Conservation (phyloP, 2,329 filamentous ascomycete species). For the Colletotrichum lupini region DNA sequence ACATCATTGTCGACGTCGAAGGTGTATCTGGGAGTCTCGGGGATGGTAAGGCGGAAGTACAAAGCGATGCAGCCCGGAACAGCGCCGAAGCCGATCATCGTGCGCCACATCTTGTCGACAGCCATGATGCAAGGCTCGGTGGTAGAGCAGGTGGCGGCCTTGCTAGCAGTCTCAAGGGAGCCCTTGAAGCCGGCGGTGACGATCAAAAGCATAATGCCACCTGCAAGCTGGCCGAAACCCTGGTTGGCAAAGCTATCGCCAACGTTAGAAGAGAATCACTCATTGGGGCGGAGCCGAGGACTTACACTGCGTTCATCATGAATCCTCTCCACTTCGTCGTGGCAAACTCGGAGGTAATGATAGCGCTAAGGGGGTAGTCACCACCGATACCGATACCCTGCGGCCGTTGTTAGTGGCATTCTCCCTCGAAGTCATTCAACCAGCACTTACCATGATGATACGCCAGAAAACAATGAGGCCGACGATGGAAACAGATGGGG, state of each 20-base stretch:
- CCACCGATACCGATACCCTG: constrained; percentile 59
- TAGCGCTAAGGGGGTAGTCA: constrained; percentile 74
- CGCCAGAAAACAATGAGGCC: constrained; percentile 84
- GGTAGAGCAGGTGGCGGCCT: constrained; percentile 63
- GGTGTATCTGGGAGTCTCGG: constrained; percentile 88
- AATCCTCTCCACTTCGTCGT: constrained; percentile 70
- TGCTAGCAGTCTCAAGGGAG: constrained; percentile 64
- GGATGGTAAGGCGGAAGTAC: constrained; percentile 82
- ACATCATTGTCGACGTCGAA: constrained; percentile 83
- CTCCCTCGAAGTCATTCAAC: neutral
- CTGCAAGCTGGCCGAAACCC: constrained; percentile 73
- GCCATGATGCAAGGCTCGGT: constrained; percentile 60
- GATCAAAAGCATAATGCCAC: constrained; percentile 77
- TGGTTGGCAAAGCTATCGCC: constrained; percentile 70
- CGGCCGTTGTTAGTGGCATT: neutral
- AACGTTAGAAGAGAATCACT: neutral
- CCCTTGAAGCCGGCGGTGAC: constrained; percentile 78
- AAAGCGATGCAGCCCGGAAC: constrained; percentile 78
- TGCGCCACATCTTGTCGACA: constrained; percentile 74
- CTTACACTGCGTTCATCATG: constrained; percentile 70
- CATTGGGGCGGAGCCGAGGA: neutral
- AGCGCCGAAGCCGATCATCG: constrained; percentile 73
- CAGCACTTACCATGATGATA: constrained; percentile 68
- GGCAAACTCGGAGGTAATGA: constrained; percentile 75
- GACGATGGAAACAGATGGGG: constrained; percentile 70